Percentiles rank a stretch among this genome's conserved stretches.
phyloP scores from a whole-genome alignment of 2,329 filamentous ascomycete species.

The Aureobasidium sp. region DNA sequence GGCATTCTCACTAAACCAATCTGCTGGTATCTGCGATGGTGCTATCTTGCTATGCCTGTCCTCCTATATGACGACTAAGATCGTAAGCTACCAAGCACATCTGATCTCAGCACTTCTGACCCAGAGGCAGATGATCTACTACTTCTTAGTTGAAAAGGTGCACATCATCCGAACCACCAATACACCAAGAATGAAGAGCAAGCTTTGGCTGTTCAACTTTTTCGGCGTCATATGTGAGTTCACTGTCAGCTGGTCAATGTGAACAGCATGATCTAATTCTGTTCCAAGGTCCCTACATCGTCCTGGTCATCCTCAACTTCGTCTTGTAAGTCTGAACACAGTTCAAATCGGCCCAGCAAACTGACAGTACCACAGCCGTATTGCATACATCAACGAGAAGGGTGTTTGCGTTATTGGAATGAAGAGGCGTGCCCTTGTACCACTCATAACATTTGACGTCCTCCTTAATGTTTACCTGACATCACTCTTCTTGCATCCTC shows the following conservation, averaged over 20 bases:
- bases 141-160: conserved; percentile 57
- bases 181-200: conserved; percentile 46
- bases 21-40: conserved; percentile 43
- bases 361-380: conserved; percentile 36
- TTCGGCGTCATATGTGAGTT: conserved; percentile 35
- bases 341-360: not conserved
- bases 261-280: conserved; percentile 29
- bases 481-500: conserved; percentile 3
- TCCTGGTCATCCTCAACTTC: conserved; percentile 50
- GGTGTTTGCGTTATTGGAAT: conserved; percentile 55
- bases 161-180: conserved; percentile 49
- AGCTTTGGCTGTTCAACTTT: conserved; percentile 53
- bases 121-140: conserved; percentile 42
- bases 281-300: conserved; percentile 18
- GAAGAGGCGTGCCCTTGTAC: conserved; percentile 49
- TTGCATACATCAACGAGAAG: conserved; percentile 43
- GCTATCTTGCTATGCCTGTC: conserved; percentile 53
- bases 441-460: conserved; percentile 53
- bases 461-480: conserved; percentile 42
- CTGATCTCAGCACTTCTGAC: not conserved
- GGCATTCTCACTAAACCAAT: conserved; percentile 48
- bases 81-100: conserved; percentile 22
- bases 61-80: conserved; percentile 57
- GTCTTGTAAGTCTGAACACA: conserved; percentile 40
- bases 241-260: not conserved